Evolutionary conservation across 169 alveolate genomes (phyloP), one percentile per base, ranked within the genome.

Genomic region (Plasmodium malariae): DNA sequence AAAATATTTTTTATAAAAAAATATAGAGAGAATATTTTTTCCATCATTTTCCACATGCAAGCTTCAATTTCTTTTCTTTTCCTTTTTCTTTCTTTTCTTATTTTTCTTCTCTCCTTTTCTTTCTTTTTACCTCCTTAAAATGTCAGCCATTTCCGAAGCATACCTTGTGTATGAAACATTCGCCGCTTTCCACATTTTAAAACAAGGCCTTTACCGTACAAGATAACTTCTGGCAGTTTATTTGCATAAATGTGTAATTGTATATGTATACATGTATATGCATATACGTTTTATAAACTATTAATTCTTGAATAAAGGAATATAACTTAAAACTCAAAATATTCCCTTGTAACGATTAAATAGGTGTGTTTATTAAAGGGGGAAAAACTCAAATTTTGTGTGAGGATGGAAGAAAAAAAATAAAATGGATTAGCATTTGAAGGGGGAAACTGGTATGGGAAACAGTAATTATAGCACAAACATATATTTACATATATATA

Each of bases 131-230:
- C 89, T 94, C 91, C 96, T 92, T 49, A 94, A 94, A 26, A 94
- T 80, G 74, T 94, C 93, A 4, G 96, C 95, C 94, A 94, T 85
- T 32, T 94, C 96, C 37, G 94, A 86, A 76, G 95, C 92, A 88
- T 94, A 94, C 68, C 95, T 87, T 72, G 95, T 88, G 57, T 88
- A 94, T 19, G 96, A 89, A 54, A 93, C 93, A 62, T 93, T 93
- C 4, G 95, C 95, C 24, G 95, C 94, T 48, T 95, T 83, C 96
- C 96, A 94, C 96, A 94, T 94, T 67, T 60, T 51, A 28, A n/a
- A 51, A 76, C 19, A 28, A 11, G 24, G 30, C 34, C 2, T n/a
- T 62, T 62, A 45, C 14, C 6, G n/a, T 45, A 12, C 14, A 45
- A 17, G 7, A 54, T 26, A 49, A 68, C 11, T 30, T 68, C 7